Percentiles rank a stretch among this genome's conserved stretches.
phyloP scores from a whole-genome alignment of 495 filamentous ascomycete species.

The Neurospora sp. region DNA sequence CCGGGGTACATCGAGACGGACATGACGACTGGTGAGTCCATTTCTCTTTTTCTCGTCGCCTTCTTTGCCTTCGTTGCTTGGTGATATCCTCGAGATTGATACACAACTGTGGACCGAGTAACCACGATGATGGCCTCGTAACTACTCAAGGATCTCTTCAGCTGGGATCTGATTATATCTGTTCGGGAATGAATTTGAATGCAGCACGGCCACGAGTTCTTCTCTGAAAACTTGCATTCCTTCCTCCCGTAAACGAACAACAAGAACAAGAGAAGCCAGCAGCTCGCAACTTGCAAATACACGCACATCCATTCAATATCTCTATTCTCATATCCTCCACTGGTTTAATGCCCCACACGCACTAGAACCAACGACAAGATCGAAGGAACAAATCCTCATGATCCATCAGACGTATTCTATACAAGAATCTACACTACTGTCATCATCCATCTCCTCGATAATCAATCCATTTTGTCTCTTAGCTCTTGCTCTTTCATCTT shows the following conservation, averaged over 20 bases:
- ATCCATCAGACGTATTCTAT: background rate
- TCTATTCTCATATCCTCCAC: background rate
- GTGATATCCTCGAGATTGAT: background rate
- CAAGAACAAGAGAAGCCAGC: too few relatives aligned
- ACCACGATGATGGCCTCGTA: background rate
- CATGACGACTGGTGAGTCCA: slow-evolving; percentile 57
- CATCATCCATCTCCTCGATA: background rate
- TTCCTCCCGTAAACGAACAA: too few relatives aligned
- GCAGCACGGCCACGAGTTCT: too few relatives aligned
- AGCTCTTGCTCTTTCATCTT: too few relatives aligned
- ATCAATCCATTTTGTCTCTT: background rate
- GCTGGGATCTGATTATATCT: too few relatives aligned
- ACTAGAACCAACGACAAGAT: background rate
- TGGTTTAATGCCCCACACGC: background rate
- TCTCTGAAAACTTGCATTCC: too few relatives aligned
- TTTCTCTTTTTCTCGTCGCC: background rate
- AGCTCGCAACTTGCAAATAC: background rate
- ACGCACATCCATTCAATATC: background rate
- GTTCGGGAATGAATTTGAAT: too few relatives aligned
- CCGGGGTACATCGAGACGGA: slow-evolving; percentile 74
- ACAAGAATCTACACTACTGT: background rate
- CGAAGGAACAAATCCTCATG: background rate
- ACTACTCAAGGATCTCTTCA: too few relatives aligned
- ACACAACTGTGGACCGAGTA: background rate
- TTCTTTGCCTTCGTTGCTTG: background rate